phyloP scores from a whole-genome alignment of 2,329 filamentous ascomycete genomes.

The Plectosphaerella plurivora region DNA sequence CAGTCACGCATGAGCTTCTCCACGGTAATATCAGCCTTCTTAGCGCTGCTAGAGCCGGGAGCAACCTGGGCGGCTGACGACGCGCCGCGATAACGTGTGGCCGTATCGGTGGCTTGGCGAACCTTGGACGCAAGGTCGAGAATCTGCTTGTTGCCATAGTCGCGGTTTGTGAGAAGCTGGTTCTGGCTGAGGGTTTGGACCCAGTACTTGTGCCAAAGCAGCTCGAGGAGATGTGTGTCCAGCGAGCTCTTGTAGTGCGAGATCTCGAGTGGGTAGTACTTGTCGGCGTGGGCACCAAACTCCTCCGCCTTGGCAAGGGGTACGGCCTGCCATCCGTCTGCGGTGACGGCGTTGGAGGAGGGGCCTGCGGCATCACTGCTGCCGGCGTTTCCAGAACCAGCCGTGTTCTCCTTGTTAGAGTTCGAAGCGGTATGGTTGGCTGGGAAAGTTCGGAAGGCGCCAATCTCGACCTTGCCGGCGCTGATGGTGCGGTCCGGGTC shows the following conservation, averaged over 20 bases:
- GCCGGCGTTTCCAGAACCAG: not conserved
- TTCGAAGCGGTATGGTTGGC: not conserved
- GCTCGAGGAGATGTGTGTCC: slow-evolving; percentile 78
- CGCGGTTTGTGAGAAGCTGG: slow-evolving; percentile 85
- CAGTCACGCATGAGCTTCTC: slow-evolving; percentile 58
- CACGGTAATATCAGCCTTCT: slow-evolving; percentile 42
- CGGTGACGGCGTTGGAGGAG: slow-evolving; percentile 16
- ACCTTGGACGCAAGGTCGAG: slow-evolving; percentile 82
- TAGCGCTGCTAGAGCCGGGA: slow-evolving; percentile 13
- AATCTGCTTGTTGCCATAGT: slow-evolving; percentile 91
- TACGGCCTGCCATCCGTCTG: slow-evolving; percentile 68
- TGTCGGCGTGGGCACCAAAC: slow-evolving; percentile 85
- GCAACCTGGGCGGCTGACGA: slow-evolving; percentile 19
- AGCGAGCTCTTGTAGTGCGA: slow-evolving; percentile 93
- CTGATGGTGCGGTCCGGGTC: slow-evolving; percentile 94
- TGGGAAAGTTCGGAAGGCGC: slow-evolving; percentile 90
- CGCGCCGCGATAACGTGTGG: slow-evolving; percentile 26
- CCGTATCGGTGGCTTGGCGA: slow-evolving; percentile 49
- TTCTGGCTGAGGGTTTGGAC: slow-evolving; percentile 91
- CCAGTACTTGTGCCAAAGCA: slow-evolving; percentile 99
- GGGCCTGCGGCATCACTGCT: slow-evolving; percentile 35
- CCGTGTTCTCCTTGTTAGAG: slow-evolving; percentile 22
- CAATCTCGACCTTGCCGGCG: slow-evolving; percentile 94
- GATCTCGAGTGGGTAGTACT: slow-evolving; percentile 88
- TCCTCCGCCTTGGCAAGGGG: slow-evolving; percentile 92